A percentile compares a stretch with the other conserved stretches of the same genome.
Evolutionary conservation across 768 basidiomycete genomes (phyloP).

Genomic region (Zangia roseola): DNA sequence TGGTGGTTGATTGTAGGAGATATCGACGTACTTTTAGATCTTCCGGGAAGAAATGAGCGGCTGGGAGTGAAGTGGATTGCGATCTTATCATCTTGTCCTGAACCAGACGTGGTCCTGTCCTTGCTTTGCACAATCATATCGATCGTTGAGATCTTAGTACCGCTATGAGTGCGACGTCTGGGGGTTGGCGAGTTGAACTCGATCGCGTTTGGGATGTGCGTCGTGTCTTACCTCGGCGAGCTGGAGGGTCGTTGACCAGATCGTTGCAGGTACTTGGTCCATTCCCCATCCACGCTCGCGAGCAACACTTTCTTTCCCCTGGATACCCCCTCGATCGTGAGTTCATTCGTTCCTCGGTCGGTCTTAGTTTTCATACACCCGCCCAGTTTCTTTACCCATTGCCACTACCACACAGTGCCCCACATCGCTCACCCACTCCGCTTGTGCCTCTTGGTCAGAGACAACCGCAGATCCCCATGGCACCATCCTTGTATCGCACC

Average conservation of each 20-base stretch:
- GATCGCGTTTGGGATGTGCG: conserved; percentile 31
- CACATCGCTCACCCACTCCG: conserved; percentile 44
- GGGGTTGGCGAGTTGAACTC: conserved; percentile 24
- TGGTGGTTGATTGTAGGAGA: conserved; percentile 2
- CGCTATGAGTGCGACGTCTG: conserved; percentile 8
- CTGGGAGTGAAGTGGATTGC: background rate
- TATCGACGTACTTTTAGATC: conserved; percentile 42
- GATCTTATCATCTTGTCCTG: background rate
- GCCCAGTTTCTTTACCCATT: conserved; percentile 12
- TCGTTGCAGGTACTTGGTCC: conserved; percentile 69
- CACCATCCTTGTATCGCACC: conserved; percentile 60
- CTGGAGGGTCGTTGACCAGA: background rate
- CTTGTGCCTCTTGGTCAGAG: conserved; percentile 58
- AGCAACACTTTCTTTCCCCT: conserved; percentile 81
- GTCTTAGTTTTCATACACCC: background rate
- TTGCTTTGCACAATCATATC: background rate
- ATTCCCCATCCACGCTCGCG: conserved; percentile 80
- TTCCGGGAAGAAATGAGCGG: conserved; percentile 65
- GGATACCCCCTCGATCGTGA: conserved; percentile 69
- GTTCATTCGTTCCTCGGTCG: conserved; percentile 10
- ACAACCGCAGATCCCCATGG: conserved; percentile 43
- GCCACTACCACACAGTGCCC: conserved; percentile 42
- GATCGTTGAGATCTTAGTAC: background rate
- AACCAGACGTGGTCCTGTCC: conserved; percentile 3
- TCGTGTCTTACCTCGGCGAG: background rate